Base-by-base conservation (phyloP, 2,329 filamentous ascomycete genomes). In the Teratosphaeria destructans region DNA sequence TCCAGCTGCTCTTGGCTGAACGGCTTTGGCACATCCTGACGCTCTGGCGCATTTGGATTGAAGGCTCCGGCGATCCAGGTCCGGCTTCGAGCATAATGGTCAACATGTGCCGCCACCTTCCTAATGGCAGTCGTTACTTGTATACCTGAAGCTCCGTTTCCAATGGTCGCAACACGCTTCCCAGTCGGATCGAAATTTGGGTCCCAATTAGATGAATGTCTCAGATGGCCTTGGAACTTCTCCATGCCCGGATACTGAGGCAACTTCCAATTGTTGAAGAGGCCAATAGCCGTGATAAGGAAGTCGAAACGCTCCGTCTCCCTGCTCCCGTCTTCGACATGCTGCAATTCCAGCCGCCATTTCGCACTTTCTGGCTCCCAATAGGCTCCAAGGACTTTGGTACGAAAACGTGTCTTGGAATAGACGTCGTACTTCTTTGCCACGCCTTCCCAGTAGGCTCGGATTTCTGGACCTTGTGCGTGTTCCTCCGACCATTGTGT, bases 1-100 rank as follows among this genome's bases (percentile, higher is more conserved):
- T 82, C 76, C 3, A 78, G 75, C 58, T 84, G 78, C 26, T 85
- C 81, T 1, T 79, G 65, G 0, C 76, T 71, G 64, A 82, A 83
- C 0, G 77, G 76, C 54, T 85, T 84, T 0, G 85, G 78, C 37
- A 80, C 80, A 0, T 82, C 74, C 34, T 79, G 81, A 35, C 83
- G 79, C 55, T 75, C 70, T 64, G 81, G 77, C 34, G 63, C 62
- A 6, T 62, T 60, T 64, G 66, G 54, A 0, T 81, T 81, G 71
- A 84, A 86, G 0, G 83, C 82, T 1, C 82, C 78, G 0, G 85
- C 83, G 32, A 89, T 83, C 86, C 86, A 89, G 0, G 86, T 88
- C 76, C 80, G 64, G 35, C 81, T 85, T 10, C 86, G 77, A 1
- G 80, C 83, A 63, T 87, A 88, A 70, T 87, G 83, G 62, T 88